Base-by-base conservation (phyloP, 352 stramenopile species). In the Phytophthora idaei region DNA sequence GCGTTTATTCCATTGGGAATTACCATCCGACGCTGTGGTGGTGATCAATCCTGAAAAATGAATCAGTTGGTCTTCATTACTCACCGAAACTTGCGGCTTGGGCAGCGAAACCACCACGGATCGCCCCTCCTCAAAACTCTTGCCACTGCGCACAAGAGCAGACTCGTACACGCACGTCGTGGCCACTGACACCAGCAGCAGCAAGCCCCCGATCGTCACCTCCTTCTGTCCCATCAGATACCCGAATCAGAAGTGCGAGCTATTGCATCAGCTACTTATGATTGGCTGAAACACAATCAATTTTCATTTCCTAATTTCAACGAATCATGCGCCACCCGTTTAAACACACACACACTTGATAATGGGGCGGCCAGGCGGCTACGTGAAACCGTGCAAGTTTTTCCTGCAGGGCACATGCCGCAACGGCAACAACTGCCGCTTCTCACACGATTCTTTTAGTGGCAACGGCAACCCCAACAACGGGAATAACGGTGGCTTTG, bases 401-500 rank as follows among this genome's bases (percentile, higher is more conserved):
- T 92, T 88, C 69, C 55, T 73, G 28, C 80, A 89, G 66, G 84
- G 84, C 61, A 87, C 61, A 11, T 92, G 84, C 71, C 81, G 81
- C 74, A 90, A 90, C 56, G 84, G 84, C 68, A 76, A 65, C 67
- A 79, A 69, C 61, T 92, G 84, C 69, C 81, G 78, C 62, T 92
- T 90, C 68, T 80, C 76, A 11, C 83, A 92, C 63, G 76, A 77
- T 4, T 46, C 73, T 1, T 57, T 55, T 41, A 56, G 64, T 46
- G 47, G 61, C 48, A 64, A 59, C 49, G 46, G 51, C 37, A 64
- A 49, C 53, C 53, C 61, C 32, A 69, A 58, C 44, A 66, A 57
- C 12, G 51, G 46, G 21, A 62, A 55, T 46, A 61, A 25, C 36
- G 62, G 59, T 29, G 32, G 31, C n/a, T 71, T 70, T 46, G 37